phyloP scores from a whole-genome alignment of 768 basidiomycete genomes.

The Suillus cothurnatus region DNA sequence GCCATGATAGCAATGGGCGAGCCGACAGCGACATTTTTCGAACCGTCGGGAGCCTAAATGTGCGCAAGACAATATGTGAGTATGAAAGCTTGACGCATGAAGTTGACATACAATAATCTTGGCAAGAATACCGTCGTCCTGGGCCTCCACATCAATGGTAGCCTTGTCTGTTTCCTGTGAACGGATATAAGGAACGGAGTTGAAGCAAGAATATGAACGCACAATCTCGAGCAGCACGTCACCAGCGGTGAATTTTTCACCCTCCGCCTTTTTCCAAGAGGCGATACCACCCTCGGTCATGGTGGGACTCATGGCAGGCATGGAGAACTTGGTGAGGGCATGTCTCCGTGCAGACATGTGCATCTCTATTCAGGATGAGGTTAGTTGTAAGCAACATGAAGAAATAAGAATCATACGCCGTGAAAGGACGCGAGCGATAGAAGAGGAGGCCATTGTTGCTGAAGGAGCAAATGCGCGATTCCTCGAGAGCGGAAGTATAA shows the following conservation, averaged over 20 bases:
- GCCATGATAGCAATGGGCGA: slow-evolving; percentile 87
- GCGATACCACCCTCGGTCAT: slow-evolving; percentile 99
- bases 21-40: slow-evolving; percentile 88
- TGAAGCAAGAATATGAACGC: slow-evolving; percentile 29
- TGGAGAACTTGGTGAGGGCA: slow-evolving; percentile 86
- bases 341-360: slow-evolving; percentile 78
- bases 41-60: slow-evolving; percentile 73
- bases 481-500: slow-evolving; percentile 25
- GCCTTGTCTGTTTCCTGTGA: slow-evolving; percentile 99
- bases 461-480: slow-evolving; percentile 23
- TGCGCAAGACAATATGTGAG: slow-evolving; percentile 5
- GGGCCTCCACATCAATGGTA: slow-evolving; percentile 98
- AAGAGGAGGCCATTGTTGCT: slow-evolving; percentile 53
- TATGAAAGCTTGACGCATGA: background rate
- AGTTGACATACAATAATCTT: slow-evolving; percentile 85
- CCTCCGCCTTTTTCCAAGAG: slow-evolving; percentile 96
- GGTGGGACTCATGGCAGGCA: slow-evolving; percentile 99
- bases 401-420: slow-evolving; percentile 52
- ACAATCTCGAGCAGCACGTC: slow-evolving; percentile 98
- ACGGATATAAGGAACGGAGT: slow-evolving; percentile 14
- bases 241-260: slow-evolving; percentile 84
- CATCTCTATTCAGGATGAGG: slow-evolving; percentile 55
- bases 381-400: slow-evolving; percentile 4
- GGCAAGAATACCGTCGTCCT: slow-evolving; percentile 94
- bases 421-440: slow-evolving; percentile 63